phyloP scores from a whole-genome alignment of 2,329 filamentous ascomycete genomes.

The Aureobasidium pullulans region DNA sequence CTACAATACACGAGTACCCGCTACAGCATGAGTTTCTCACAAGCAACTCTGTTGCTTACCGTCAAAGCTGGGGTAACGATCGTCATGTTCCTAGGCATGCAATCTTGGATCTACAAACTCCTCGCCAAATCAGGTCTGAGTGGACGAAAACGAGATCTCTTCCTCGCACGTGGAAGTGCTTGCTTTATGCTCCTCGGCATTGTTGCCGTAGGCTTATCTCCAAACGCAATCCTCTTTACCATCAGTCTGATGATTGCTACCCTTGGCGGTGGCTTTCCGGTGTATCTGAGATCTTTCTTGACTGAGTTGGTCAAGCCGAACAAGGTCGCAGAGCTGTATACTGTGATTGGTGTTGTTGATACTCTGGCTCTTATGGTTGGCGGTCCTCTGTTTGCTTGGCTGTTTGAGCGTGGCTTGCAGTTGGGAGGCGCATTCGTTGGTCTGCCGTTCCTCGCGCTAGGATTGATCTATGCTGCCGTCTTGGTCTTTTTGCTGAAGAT shows the following conservation, averaged over 20 bases:
- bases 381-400: constrained; percentile 40
- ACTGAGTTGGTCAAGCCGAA: constrained; percentile 48
- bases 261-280: constrained; percentile 38
- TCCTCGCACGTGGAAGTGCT: constrained; percentile 25
- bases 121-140: constrained; percentile 19
- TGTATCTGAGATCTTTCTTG: constrained; percentile 44
- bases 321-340: constrained; percentile 49
- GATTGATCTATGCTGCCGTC: constrained; percentile 22
- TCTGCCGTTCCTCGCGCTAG: constrained; percentile 40
- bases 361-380: constrained; percentile 42
- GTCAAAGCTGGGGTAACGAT: constrained; percentile 24
- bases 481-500: background rate
- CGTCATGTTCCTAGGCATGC: constrained; percentile 24
- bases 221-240: constrained; percentile 21
- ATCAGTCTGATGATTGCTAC: constrained; percentile 40
- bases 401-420: constrained; percentile 41
- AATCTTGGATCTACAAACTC: constrained; percentile 23
- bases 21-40: constrained; percentile 40
- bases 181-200: constrained; percentile 24
- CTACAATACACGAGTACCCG: constrained; percentile 49
- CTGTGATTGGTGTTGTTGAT: constrained; percentile 45
- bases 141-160: constrained; percentile 25
- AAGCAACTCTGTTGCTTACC: constrained; percentile 27
- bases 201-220: constrained; percentile 24
- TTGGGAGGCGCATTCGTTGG: constrained; percentile 44